Conservation (phyloP, 495 filamentous ascomycete genomes). For the Annulohypoxylon bovei region DNA sequence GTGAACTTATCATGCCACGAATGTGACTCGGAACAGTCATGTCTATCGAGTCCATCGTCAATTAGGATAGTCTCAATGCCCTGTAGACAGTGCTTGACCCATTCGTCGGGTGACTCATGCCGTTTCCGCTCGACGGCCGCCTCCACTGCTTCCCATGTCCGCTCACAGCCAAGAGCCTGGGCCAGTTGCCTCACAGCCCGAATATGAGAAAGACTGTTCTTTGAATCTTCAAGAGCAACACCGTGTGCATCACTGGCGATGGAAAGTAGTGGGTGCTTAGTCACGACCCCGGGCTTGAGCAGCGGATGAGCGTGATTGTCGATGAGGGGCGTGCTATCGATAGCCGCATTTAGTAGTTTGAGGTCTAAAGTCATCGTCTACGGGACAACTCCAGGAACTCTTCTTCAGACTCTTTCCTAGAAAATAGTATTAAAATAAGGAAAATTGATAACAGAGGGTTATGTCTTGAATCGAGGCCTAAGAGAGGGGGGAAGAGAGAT, state of each 20-base stretch:
- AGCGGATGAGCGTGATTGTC: constrained; percentile 87
- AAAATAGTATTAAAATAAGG: background rate
- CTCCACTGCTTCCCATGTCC: constrained; percentile 71
- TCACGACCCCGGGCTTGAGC: constrained; percentile 49
- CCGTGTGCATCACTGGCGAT: constrained; percentile 82
- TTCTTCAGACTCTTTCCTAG: background rate
- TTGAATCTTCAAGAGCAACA: constrained; percentile 65
- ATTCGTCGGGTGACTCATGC: constrained; percentile 64
- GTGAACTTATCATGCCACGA: constrained; percentile 78
- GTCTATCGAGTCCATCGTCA: constrained; percentile 75
- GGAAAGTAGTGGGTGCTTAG: constrained; percentile 67
- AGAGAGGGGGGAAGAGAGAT: background rate
- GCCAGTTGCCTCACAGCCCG: constrained; percentile 77
- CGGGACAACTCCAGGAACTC: background rate
- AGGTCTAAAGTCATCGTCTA: constrained; percentile 24
- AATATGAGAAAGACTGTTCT: constrained; percentile 71
- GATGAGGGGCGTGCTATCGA: constrained; percentile 78
- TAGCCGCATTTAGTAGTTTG: constrained; percentile 51
- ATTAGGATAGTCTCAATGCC: constrained; percentile 82
- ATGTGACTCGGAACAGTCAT: constrained; percentile 67
- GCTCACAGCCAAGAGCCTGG: constrained; percentile 66
- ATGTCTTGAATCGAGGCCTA: background rate
- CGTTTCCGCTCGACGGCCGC: constrained; percentile 65
- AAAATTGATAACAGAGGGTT: background rate
- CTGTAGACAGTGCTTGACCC: constrained; percentile 71